phyloP scores from a whole-genome alignment of 306 rosid species.

The Cicer chorassanicum region DNA sequence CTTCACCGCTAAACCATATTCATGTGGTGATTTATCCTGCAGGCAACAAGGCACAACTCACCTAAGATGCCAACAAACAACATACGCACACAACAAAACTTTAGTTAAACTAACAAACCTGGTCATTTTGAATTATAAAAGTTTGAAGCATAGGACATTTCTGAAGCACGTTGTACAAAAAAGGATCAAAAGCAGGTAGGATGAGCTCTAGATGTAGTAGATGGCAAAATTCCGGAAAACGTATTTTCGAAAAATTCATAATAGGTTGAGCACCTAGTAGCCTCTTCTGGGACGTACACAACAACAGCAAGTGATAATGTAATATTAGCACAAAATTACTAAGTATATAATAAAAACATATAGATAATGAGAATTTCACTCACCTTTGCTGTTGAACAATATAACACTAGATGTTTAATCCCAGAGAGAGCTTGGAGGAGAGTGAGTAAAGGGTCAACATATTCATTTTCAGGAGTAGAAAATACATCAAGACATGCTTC shows the following conservation, averaged over 20 bases:
- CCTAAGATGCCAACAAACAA: neutral
- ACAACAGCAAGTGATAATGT: neutral
- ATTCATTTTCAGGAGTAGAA: neutral
- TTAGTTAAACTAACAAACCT: conserved; percentile 9
- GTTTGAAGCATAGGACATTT: conserved; percentile 21
- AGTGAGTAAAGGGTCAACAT: neutral
- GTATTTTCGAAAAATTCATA: neutral
- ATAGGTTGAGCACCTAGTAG: neutral
- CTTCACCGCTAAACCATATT: neutral
- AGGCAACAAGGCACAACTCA: neutral
- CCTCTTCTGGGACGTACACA: neutral
- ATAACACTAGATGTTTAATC: neutral
- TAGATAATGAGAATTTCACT: neutral
- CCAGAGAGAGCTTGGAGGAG: neutral
- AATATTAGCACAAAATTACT: neutral
- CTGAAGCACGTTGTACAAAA: conserved; percentile 2
- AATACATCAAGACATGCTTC: conserved; percentile 8
- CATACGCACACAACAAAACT: neutral
- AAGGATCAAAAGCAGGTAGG: conserved; percentile 19
- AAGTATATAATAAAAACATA: neutral
- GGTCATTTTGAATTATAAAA: neutral
- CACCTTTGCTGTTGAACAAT: neutral
- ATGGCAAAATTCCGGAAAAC: neutral
- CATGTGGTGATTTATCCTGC: neutral
- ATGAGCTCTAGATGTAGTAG: neutral